Evolutionary conservation across 768 basidiomycete genomes (phyloP), one percentile per base, ranked within the genome.

Genomic region (Lepiota brunneoincarnata): DNA sequence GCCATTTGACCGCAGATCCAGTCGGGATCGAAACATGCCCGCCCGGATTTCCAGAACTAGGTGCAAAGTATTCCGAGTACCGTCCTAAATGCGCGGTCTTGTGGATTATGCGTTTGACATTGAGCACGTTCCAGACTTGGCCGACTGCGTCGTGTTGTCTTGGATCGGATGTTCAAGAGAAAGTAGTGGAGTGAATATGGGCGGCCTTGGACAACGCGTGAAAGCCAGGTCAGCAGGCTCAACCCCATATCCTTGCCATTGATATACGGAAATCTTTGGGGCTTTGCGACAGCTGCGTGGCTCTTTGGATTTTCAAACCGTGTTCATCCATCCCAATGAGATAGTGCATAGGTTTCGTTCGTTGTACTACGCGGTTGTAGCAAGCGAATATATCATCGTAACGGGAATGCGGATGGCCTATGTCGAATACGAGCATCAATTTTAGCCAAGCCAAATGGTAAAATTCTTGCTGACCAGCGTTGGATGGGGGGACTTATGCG

Each of bases 321-420:
- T 95, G 93, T 61, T 95, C 93, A 64, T 97, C 93, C 1, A 92
- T 96, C 1, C 93, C 93, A 0, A 87, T 84, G 14, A 87, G 75
- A 60, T 92, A 87, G 9, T 77, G 68, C 0, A 91, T 85, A 1
- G 73, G 69, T 12, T 77, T 67, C 4, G 67, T 58, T 0, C 88
- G 85, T 20, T 81, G 61, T 11, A 78, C 59, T 2, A 93, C 72
- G 5, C 78, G 72, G 31, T 82, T 74, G 63, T 83, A 91, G 10
- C 93, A 79, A 1, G 90, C 84, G 60, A 91, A 77, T 26, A 94
- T 82, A 65, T 96, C 93, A 2, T 84, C 87, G 85, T 76, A 6
- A 95, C 84, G 75, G 1, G 90, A 84, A 58, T 94, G 88, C 0
- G 96, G 80, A 63, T 97, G 93, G 0, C 93, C 93, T 35, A 95